Evolutionary conservation across 78 protist species (phyloP).

Genomic region (Capsaspora owczarzaki): DNA sequence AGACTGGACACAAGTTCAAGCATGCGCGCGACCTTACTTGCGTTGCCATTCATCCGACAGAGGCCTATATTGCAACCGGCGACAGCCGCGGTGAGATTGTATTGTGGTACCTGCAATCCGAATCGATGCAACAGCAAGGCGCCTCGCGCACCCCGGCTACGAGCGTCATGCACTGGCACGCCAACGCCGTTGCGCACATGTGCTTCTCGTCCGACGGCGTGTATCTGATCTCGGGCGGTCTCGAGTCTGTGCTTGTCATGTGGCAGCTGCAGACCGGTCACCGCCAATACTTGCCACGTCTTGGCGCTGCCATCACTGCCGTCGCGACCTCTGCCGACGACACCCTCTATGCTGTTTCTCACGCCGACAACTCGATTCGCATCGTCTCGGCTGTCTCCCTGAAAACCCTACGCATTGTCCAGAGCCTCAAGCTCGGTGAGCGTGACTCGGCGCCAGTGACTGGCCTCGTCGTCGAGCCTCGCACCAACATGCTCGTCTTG

Average conservation of each 20-base stretch:
- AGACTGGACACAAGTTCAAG: neutral
- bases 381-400: neutral
- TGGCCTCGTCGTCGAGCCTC: conserved; percentile 1
- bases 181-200: conserved; percentile 11
- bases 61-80: neutral
- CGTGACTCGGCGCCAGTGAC: neutral
- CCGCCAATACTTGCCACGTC: conserved; percentile 24
- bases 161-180: conserved; percentile 29
- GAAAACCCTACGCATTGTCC: neutral
- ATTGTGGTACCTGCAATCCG: conserved; percentile 4
- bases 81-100: conserved; percentile 7
- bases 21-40: neutral
- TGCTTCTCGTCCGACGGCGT: conserved; percentile 11
- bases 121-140: neutral
- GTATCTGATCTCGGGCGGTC: conserved; percentile 19
- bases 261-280: conserved; percentile 23
- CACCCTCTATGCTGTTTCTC: neutral
- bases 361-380: conserved; percentile 7
- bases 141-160: neutral
- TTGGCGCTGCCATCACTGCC: conserved; percentile 13
- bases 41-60: conserved; percentile 1
- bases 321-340: neutral
- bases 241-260: conserved; percentile 28
- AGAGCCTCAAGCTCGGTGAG: neutral
- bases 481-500: neutral